A percentile compares a stretch with the other conserved stretches of the same genome.
Conservation (phyloP, 1,284 basidiomycete species). For the Pterulicium gracile region DNA sequence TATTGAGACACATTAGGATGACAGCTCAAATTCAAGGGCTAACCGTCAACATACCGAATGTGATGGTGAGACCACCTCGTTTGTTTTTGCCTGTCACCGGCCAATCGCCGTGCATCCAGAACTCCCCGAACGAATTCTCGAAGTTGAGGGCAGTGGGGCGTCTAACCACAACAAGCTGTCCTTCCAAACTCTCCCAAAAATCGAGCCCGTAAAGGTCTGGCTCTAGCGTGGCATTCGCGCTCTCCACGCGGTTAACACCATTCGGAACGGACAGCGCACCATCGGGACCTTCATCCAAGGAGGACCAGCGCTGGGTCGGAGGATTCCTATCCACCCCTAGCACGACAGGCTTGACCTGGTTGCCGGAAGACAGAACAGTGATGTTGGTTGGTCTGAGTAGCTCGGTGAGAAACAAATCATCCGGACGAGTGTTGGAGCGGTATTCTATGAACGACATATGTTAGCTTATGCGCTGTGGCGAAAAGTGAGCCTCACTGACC, state of each 20-base stretch:
- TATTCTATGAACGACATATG: slow-evolving; percentile 41
- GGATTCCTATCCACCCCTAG: slow-evolving; percentile 47
- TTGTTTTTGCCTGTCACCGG: slow-evolving; percentile 43
- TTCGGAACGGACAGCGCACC: slow-evolving; percentile 47
- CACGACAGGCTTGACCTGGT: slow-evolving; percentile 34
- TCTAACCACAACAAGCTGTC: slow-evolving; percentile 45
- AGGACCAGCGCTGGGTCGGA: slow-evolving; percentile 37
- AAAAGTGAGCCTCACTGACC: too few relatives aligned
- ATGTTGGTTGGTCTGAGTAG: slow-evolving; percentile 34
- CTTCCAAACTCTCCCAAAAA: slow-evolving; percentile 57
- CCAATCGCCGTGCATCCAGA: slow-evolving; percentile 54
- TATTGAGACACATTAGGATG: too few relatives aligned
- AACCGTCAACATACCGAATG: too few relatives aligned
- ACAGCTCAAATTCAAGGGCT: slow-evolving; percentile 9
- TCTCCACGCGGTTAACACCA: slow-evolving; percentile 37
- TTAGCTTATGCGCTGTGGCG: too few relatives aligned
- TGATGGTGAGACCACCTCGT: slow-evolving; percentile 47
- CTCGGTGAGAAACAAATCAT: slow-evolving; percentile 43
- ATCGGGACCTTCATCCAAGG: slow-evolving; percentile 40
- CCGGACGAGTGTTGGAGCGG: slow-evolving; percentile 27
- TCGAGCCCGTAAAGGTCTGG: slow-evolving; percentile 46
- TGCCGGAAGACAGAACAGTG: slow-evolving; percentile 32
- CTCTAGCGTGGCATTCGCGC: slow-evolving; percentile 33
- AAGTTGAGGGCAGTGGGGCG: slow-evolving; percentile 39
- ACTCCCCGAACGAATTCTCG: slow-evolving; percentile 41